Conservation (phyloP, 257 asterid genomes). For the Primulina tabacum region DNA sequence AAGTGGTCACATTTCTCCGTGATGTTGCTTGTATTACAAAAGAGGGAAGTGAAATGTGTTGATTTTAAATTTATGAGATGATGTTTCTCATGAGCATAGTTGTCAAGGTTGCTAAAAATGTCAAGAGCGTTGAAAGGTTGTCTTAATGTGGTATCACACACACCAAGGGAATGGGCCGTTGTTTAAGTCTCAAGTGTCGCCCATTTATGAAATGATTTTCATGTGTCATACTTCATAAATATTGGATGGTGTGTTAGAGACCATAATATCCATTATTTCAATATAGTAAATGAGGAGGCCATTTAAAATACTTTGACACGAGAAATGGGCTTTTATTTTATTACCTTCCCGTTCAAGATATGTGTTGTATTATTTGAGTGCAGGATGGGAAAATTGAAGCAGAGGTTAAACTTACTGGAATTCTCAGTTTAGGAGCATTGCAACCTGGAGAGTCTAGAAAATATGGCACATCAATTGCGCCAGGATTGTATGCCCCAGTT, state of each 20-base stretch:
- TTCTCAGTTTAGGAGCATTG: slow-evolving; percentile 89
- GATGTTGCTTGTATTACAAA: neutral
- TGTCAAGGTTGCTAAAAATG: neutral
- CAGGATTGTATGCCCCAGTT: slow-evolving; percentile 94
- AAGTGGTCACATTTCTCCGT: slow-evolving; percentile 26
- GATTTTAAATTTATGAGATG: neutral
- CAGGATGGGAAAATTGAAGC: slow-evolving; percentile 99
- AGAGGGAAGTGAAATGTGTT: neutral
- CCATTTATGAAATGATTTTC: neutral
- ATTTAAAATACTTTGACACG: neutral
- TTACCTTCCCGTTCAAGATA: too few species aligned
- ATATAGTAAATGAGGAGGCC: neutral
- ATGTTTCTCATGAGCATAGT: neutral
- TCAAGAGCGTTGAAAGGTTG: neutral
- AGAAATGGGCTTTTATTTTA: neutral
- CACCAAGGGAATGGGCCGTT: neutral
- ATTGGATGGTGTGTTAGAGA: neutral
- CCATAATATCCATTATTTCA: neutral
- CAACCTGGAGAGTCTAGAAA: slow-evolving; percentile 86
- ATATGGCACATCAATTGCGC: slow-evolving; percentile 92
- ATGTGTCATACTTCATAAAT: neutral
- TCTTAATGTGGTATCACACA: neutral
- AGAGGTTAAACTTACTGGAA: slow-evolving; percentile 96
- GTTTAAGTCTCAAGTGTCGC: neutral
- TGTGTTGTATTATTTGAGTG: slow-evolving; percentile 3